A percentile compares a stretch with the other conserved stretches of the same genome.
phyloP scores from a whole-genome alignment of 495 filamentous ascomycete species.

The Aspergillus diversus region DNA sequence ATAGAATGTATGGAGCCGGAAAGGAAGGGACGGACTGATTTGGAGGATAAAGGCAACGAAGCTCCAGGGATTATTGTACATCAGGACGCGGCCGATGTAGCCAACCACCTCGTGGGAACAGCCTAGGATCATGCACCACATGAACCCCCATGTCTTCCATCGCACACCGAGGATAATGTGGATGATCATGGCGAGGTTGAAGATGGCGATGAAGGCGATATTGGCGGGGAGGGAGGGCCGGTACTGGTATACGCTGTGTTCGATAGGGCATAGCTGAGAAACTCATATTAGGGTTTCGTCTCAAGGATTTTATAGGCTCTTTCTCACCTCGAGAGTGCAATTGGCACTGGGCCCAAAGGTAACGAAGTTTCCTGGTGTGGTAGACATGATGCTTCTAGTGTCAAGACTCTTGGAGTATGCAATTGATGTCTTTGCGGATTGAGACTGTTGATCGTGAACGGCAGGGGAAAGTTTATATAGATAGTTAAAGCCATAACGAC shows the following conservation, averaged over 20 bases:
- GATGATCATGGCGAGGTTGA: conserved; percentile 34
- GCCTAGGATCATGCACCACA: conserved; percentile 30
- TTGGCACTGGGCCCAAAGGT: conserved; percentile 9
- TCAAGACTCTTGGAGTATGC: background rate
- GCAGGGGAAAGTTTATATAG: too few relatives aligned
- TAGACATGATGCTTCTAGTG: background rate
- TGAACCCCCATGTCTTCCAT: conserved; percentile 37
- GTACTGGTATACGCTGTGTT: conserved; percentile 44
- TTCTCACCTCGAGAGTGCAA: conserved; percentile 1
- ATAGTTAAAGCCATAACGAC: too few relatives aligned
- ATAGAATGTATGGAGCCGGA: background rate
- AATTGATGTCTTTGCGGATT: background rate
- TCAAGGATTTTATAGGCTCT: background rate
- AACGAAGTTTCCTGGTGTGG: background rate
- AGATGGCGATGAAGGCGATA: conserved; percentile 46
- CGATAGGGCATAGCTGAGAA: conserved; percentile 3
- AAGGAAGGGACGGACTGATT: background rate
- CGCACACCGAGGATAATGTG: conserved; percentile 41
- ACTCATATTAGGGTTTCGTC: background rate
- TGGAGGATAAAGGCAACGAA: background rate
- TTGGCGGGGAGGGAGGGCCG: conserved; percentile 45
- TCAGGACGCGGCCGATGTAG: conserved; percentile 51
- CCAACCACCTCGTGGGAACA: conserved; percentile 47
- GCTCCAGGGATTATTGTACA: conserved; percentile 41
- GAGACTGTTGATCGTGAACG: too few relatives aligned